These are phyloP conservation scores for Nannizziopsis arthrosporioides DNA, from an alignment of 2,329 filamentous ascomycete species.

Conservation along the genomic window DNA sequence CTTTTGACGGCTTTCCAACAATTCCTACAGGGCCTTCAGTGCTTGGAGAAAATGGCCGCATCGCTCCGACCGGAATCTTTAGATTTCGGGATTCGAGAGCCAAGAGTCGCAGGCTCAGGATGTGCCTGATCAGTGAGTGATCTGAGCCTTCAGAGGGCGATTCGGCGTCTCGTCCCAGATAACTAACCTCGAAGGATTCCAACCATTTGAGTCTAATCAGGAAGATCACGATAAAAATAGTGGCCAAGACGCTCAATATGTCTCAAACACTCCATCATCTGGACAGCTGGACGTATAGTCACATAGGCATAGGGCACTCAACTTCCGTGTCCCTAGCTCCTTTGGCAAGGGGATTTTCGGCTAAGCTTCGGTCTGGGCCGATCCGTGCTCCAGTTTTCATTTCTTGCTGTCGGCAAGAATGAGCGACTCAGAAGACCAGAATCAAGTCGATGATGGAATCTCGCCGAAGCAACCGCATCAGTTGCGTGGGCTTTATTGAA, in stretches of 20 bases:
- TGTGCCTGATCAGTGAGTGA: too few relatives aligned
- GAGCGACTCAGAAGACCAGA: too few relatives aligned
- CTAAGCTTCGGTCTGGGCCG: conserved; percentile 3
- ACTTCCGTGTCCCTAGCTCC: not conserved
- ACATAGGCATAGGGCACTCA: not conserved
- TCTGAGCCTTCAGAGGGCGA: too few relatives aligned
- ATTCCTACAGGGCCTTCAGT: conserved; percentile 1
- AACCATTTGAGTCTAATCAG: too few relatives aligned
- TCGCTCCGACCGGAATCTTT: too few relatives aligned
- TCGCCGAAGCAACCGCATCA: too few relatives aligned
- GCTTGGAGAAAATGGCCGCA: not conserved
- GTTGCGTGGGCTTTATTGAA: not conserved
- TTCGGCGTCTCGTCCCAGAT: too few relatives aligned
- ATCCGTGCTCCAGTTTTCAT: not conserved
- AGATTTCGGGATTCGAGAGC: too few relatives aligned
- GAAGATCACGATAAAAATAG: not conserved
- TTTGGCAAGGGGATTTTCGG: not conserved
- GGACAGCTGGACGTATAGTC: not conserved
- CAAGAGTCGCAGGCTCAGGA: too few relatives aligned
- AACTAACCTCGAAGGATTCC: too few relatives aligned
- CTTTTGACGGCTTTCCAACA: not conserved
- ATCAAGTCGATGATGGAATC: too few relatives aligned
- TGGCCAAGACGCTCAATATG: not conserved
- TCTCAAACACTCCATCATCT: not conserved
- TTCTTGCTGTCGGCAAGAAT: not conserved